Evolutionary conservation across 352 stramenopile genomes (phyloP), one percentile per base, ranked within the genome.

Genomic region (Phytophthora megakarya): DNA sequence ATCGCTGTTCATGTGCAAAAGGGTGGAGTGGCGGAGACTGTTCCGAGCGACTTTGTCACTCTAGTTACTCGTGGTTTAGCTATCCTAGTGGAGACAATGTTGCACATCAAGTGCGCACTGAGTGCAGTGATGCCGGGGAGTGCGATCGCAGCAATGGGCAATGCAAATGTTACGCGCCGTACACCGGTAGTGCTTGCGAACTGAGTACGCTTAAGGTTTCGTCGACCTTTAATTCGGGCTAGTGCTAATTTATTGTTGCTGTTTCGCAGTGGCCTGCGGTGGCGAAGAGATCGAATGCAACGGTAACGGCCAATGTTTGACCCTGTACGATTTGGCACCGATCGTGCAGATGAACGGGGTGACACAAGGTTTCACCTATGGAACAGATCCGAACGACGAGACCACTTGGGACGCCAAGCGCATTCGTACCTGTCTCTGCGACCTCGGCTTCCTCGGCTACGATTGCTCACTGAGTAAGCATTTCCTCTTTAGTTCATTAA

Each of bases 1-100:
- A 84, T 30, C 75, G 72, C 12, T 97, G 88, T 54, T 62, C 74
- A 1, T 97, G 89, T 30, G 67, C 81, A 5, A 72, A 88, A 28
- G 87, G 84, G 18, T 97, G 89, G 88, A 70, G 67, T n/a, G 70
- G 68, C 3, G 79, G 76, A 25, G 89, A 95, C 54, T 97, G 89
- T 59, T 89, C 81, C 5, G 83, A 92, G 39, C 75, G 88, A 23
- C n/a, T 68, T 10, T 93, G 85, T 51, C 76, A 81, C 1, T 73
- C 61, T 23, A 81, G 70, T 0, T 28, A 68, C 18, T 76, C 85
- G 30, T 93, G 85, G 85, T 92, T 91, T 47, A 73, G 76, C 45
- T 91, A 89, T 61, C 85, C 85, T 13, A 65, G 37, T 16, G 69
- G 45, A 5, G 59, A 68, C 45, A 91, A 91, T 53, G 65, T 82